Evolutionary conservation across 306 rosid genomes (phyloP).

Genomic region (Inga leiocalycina): DNA sequence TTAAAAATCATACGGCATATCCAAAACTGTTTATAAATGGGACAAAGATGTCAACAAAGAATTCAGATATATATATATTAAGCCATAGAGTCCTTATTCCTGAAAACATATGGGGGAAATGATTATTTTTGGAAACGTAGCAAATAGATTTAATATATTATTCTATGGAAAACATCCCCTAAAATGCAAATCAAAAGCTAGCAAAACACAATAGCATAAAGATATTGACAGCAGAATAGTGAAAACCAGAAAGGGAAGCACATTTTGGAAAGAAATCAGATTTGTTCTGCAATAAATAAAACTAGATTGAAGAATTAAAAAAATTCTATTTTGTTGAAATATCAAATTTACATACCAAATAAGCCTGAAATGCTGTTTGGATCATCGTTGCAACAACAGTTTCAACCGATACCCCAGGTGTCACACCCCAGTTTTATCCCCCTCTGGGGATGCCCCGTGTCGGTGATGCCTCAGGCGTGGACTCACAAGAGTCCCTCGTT

Average conservation of each 20-base stretch:
- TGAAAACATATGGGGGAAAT: neutral
- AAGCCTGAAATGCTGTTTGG: constrained; percentile 89
- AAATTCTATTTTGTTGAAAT: constrained; percentile 13
- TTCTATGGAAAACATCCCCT: too few relatives aligned
- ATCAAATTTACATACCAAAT: constrained; percentile 51
- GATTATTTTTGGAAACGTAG: neutral
- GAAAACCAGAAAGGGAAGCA: too few relatives aligned
- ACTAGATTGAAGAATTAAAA: constrained; percentile 6
- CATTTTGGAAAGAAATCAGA: too few relatives aligned
- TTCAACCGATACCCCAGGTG: constrained; percentile 47
- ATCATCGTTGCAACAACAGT: constrained; percentile 79
- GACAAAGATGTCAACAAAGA: constrained; percentile 16
- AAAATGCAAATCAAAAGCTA: too few relatives aligned
- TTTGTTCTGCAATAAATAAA: too few relatives aligned
- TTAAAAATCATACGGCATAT: constrained; percentile 18
- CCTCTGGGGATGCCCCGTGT: too few relatives aligned
- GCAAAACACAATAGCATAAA: too few relatives aligned
- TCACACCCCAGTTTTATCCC: too few relatives aligned
- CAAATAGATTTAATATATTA: too few relatives aligned
- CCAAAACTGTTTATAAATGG: neutral
- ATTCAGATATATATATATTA: constrained; percentile 11
- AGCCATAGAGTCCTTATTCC: constrained; percentile 2
- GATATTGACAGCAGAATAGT: too few relatives aligned
- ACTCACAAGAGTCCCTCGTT: too few relatives aligned
- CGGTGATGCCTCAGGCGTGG: too few relatives aligned